phyloP scores from a whole-genome alignment of 139 green algal genomes.

The Nannochloris sp. region DNA sequence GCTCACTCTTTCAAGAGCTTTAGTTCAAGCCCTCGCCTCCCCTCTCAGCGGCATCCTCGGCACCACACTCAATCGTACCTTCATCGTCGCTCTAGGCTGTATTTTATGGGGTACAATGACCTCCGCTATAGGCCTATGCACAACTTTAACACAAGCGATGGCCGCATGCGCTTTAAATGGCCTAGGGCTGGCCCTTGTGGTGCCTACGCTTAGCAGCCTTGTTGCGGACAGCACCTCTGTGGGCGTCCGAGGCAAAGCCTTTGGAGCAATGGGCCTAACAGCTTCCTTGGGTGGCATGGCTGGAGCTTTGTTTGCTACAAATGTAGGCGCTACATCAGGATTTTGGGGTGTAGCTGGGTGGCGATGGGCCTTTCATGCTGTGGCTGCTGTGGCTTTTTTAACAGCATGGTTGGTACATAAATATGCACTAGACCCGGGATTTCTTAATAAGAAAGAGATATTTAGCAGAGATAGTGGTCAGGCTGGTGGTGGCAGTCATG shows the following conservation, averaged over 20 bases:
- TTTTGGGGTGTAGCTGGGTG: constrained; percentile 49
- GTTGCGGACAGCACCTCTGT: constrained; percentile 58
- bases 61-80: constrained; percentile 44
- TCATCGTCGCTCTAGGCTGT: constrained; percentile 52
- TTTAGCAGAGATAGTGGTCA: not conserved
- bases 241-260: constrained; percentile 50
- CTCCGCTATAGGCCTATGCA: constrained; percentile 41
- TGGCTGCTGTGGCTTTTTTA: constrained; percentile 26
- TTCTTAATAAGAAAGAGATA: not conserved
- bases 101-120: constrained; percentile 75
- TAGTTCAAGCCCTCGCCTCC: constrained; percentile 43
- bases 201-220: constrained; percentile 56
- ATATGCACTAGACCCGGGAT: constrained; percentile 27
- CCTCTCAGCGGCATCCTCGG: constrained; percentile 35
- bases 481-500: too few relatives aligned
- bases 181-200: constrained; percentile 60
- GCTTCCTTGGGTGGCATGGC: constrained; percentile 7
- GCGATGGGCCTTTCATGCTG: constrained; percentile 52
- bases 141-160: constrained; percentile 43
- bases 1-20: constrained; percentile 52
- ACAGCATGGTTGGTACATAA: constrained; percentile 12
- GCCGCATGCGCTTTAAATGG: constrained; percentile 51
- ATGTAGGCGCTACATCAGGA: constrained; percentile 8
- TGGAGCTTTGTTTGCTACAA: constrained; percentile 45
- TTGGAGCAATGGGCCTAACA: constrained; percentile 39